phyloP scores from a whole-genome alignment of 192 early-diverging fungal species.

The Ramicandelaber brevisporus region DNA sequence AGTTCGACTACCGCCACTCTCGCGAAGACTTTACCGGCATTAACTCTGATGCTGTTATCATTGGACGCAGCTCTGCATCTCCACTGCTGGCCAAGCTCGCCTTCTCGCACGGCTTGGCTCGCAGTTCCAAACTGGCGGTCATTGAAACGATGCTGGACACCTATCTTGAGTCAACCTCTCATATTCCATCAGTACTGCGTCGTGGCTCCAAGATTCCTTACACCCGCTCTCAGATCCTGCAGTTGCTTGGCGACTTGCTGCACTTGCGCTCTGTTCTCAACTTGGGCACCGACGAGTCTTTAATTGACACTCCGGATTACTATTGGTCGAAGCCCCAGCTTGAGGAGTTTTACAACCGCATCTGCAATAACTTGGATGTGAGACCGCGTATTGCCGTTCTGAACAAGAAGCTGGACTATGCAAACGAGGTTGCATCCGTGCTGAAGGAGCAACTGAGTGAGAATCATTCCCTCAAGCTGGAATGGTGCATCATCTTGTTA shows the following conservation, averaged over 20 bases:
- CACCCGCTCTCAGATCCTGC: slow-evolving; percentile 15
- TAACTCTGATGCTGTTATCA: slow-evolving; percentile 17
- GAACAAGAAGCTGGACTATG: slow-evolving; percentile 42
- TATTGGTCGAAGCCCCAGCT: slow-evolving; percentile 22
- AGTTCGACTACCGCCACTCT: slow-evolving; percentile 12
- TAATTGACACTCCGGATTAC: slow-evolving; percentile 32
- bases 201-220: slow-evolving; percentile 17
- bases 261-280: slow-evolving; percentile 22
- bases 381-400: slow-evolving; percentile 22
- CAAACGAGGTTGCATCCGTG: slow-evolving; percentile 28
- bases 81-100: slow-evolving; percentile 20
- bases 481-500: slow-evolving; percentile 12
- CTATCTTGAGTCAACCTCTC: slow-evolving; percentile 16
- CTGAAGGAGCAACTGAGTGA: slow-evolving; percentile 24
- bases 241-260: slow-evolving; percentile 22
- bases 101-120: slow-evolving; percentile 26
- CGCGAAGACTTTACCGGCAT: slow-evolving; percentile 12
- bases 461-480: slow-evolving; percentile 16
- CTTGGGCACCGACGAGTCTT: slow-evolving; percentile 21
- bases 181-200: slow-evolving; percentile 19
- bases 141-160: slow-evolving; percentile 23
- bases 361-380: slow-evolving; percentile 24
- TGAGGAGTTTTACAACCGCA: slow-evolving; percentile 19
- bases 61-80: slow-evolving; percentile 18
- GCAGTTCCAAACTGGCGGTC: slow-evolving; percentile 22